Base-by-base conservation (phyloP, 306 rosid species). In the Cicer pinnatifidum region DNA sequence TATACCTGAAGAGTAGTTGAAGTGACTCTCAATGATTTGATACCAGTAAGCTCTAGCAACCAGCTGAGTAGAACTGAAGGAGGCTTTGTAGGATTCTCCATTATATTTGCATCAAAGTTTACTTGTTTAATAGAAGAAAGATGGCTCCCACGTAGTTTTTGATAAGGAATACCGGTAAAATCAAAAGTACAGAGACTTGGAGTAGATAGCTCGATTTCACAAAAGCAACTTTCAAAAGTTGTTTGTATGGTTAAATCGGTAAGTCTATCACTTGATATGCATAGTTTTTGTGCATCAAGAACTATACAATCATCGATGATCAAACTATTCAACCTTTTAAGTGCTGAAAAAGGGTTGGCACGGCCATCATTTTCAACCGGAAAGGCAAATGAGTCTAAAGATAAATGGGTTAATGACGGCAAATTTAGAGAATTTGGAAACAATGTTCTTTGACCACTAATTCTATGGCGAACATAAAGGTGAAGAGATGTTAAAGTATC, bases 1-100 rank as follows among this genome's bases (percentile, higher is more conserved):
- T 67, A 68, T 54, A 60, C 82, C 82, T 71, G 72, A n/a, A 78
- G 78, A 71, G 60, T 78, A 63, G 48, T 41, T 8, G 72, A 17
- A 33, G 78, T 13, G 4, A 78, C 48, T 0, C 41, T 71, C 64
- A 71, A n/a, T 3, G 69, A 51, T 52, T 51, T 53, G 2, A 62
- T 6, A 71, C 46, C 13, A 52, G 41, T 23, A 61, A 78, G 50
- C 43, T 10, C 59, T 10, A 7, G 0, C 67, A 78, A 11, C 72
- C 33, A 53, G 12, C 6, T 53, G 11, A 53, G 59, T 2, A 53
- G 10, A 53, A 7, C 3, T 4, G 19, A 9, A 15, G 81, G 19
- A 39, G 64, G 8, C 33, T 45, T 19, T 28, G 39, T 4, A 1
- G 50, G 20, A 15, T 8, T 19, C 0, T 43, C 12, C 52, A 38